Conservation (phyloP, 257 asterid species). For the Linderniella brevidens region DNA sequence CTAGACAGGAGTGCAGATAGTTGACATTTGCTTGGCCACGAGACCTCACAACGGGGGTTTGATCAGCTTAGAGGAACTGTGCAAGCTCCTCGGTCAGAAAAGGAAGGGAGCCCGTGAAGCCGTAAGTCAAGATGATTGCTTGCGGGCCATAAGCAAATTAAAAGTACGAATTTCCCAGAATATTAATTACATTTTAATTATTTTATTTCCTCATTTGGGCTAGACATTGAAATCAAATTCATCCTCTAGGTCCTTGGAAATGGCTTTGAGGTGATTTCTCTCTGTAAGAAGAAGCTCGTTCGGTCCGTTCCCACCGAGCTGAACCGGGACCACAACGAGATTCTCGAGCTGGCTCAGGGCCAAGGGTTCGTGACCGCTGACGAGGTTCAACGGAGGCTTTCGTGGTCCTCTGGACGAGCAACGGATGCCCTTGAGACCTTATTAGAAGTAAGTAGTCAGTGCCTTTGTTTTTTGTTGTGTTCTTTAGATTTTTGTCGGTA, state of each 20-base stretch:
- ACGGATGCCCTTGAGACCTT: constrained; percentile 86
- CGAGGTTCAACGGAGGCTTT: constrained; percentile 67
- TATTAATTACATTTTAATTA: neutral
- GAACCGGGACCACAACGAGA: constrained; percentile 93
- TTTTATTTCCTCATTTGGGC: neutral
- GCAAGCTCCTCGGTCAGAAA: constrained; percentile 64
- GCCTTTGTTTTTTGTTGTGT: constrained; percentile 5
- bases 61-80: constrained; percentile 81
- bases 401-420: constrained; percentile 84
- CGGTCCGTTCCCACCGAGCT: constrained; percentile 97
- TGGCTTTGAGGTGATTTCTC: constrained; percentile 89
- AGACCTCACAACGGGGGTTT: constrained; percentile 83
- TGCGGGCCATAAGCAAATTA: constrained; percentile 95
- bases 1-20: constrained; percentile 94
- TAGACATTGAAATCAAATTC: neutral
- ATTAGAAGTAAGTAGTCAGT: constrained; percentile 48
- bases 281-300: constrained; percentile 80
- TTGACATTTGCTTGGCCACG: constrained; percentile 81
- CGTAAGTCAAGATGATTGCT: constrained; percentile 86
- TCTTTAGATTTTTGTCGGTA: neutral
- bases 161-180: constrained; percentile 31
- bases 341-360: constrained; percentile 87
- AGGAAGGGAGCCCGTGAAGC: constrained; percentile 80
- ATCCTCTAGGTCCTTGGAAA: constrained; percentile 61
- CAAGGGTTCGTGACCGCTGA: constrained; percentile 87